Base-by-base conservation (phyloP, 1,284 basidiomycete species). In the Irpex sp. region DNA sequence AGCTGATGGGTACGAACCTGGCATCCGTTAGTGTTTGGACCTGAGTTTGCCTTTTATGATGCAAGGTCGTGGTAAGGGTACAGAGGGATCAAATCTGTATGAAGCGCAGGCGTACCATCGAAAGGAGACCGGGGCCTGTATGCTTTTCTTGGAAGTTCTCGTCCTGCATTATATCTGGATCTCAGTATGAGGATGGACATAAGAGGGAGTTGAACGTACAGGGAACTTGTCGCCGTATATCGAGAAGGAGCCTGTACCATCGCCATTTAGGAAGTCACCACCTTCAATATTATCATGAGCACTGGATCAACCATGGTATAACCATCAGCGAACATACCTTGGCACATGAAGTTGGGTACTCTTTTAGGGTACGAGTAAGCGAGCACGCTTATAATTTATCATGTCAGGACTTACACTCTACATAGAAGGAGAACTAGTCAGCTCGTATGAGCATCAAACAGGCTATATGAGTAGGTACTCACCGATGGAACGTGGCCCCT, bases 101-200 rank as follows among this genome's bases (percentile, higher is more conserved):
- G 36, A 40, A 6, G 15, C 21, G 38, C 40, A 21, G 37, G 63
- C 80, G 59, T 68, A 88, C 93, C 94, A 96, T 96, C 19, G 93
- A 94, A 9, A 96, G 77, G 38, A 96, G 77, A 0, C 94, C 94
- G 1, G 94, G 88, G 0, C 83, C 89, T 0, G 85, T 88, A 74
- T 99, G 97, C 75, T 96, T 96, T 71, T 96, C 85, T 58, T 84
- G 82, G 72, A 99, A 99, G 76, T 96, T 98, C 80, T 99, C 97
- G 72, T 98, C 97, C 84, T 93, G 26, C 26, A 26, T 26, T 26
- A 72, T 11, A 56, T 37, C 8, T 51, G 19, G 26, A 26, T 26
- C 26, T 26, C 26, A 26, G 26, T 26, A 26, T 26, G 26, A 26
- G 26, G 26, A 26, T 26, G 26, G 26, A 2, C 26, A 26, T 26